Conservation (phyloP, 176 grass and related monocot genomes). For the Pharus latifolius region DNA sequence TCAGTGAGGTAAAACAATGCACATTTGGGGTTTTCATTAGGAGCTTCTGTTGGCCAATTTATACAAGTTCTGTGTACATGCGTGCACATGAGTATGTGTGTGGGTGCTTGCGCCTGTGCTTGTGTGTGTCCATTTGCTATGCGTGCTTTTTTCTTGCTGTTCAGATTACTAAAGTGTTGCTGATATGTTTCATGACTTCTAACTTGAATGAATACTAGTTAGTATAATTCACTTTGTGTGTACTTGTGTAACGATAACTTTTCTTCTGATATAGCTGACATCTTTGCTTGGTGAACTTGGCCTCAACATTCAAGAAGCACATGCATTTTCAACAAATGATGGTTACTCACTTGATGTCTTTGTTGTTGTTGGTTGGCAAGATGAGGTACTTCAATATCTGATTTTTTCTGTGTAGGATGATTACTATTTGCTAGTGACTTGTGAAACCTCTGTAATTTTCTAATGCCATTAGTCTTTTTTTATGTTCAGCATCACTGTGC, state of each 20-base stretch:
- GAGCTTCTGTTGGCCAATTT: neutral
- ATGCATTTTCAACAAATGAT: slow-evolving; percentile 98
- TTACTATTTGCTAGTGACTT: neutral
- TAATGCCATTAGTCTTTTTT: neutral
- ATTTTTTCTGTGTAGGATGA: neutral
- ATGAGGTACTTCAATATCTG: slow-evolving; percentile 48
- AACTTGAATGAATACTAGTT: neutral
- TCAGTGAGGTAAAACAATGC: slow-evolving; percentile 65
- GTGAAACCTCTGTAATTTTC: neutral
- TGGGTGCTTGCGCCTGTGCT: too few species aligned
- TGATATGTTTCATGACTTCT: neutral
- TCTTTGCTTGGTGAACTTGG: slow-evolving; percentile 88
- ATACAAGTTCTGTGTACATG: too few species aligned
- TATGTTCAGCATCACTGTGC: neutral
- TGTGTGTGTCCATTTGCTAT: too few species aligned
- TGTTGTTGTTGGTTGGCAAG: slow-evolving; percentile 94
- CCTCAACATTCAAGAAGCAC: slow-evolving; percentile 99
- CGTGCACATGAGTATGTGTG: too few species aligned
- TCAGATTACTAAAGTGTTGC: neutral
- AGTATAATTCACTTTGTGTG: neutral
- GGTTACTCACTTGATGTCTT: slow-evolving; percentile 95
- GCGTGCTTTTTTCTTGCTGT: neutral
- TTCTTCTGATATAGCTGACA: slow-evolving; percentile 54
- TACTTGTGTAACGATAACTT: slow-evolving; percentile 4
- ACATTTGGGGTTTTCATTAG: slow-evolving; percentile 2